Conservation (phyloP, 257 asterid species). For the Solanum pimpinellifolium region DNA sequence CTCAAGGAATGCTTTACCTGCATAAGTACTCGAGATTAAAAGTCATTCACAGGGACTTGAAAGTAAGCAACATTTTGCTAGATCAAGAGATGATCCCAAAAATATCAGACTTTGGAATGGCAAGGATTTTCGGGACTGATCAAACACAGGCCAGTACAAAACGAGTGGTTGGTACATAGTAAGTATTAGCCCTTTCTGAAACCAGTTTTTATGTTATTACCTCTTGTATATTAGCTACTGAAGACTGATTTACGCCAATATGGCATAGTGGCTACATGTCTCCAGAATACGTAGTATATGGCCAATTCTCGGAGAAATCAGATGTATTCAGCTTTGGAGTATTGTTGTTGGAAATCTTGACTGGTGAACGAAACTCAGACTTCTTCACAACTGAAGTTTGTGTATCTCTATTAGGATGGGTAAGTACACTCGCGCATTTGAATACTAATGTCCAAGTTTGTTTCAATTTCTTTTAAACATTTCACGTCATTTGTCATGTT, state of each 20-base stretch:
- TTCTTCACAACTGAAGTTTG: not conserved
- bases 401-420: not conserved
- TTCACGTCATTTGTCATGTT: not conserved
- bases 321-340: slow-evolving; percentile 1
- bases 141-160: slow-evolving; percentile 1
- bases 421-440: not conserved
- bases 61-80: not conserved
- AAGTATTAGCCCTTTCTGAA: not conserved
- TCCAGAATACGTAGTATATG: not conserved
- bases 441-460: not conserved
- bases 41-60: not conserved
- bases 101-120: slow-evolving; percentile 13
- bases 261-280: not conserved
- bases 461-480: not conserved
- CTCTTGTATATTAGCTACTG: no score
- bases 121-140: not conserved
- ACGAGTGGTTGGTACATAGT: slow-evolving; percentile 5
- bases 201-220: not conserved
- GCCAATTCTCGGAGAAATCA: slow-evolving; percentile 1
- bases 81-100: not conserved
- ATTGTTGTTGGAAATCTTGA: not conserved
- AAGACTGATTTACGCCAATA: not conserved
- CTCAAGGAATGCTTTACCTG: not conserved
- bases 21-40: not conserved
- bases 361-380: not conserved